Evolutionary conservation across 1,284 basidiomycete species (phyloP).

Genomic region (Leccinum glutinopallens): DNA sequence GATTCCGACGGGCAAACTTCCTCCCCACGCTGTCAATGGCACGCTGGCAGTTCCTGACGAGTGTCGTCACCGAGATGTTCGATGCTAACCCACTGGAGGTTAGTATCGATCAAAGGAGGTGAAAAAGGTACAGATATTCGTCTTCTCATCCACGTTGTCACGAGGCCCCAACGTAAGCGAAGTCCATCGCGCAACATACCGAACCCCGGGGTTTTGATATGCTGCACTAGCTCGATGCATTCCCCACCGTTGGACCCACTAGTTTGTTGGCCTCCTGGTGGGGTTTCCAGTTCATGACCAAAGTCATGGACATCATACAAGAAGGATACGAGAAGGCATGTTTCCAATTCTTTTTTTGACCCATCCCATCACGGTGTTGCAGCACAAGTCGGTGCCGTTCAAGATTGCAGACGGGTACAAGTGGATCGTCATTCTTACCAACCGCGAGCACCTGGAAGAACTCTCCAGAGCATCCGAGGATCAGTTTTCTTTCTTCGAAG

Average conservation of each 20-base stretch:
- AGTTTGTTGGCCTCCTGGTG: slow-evolving; percentile 24
- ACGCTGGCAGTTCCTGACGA: neutral
- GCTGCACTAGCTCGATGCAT: neutral
- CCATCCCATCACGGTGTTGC: neutral
- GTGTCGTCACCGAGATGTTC: neutral
- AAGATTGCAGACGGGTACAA: slow-evolving; percentile 40
- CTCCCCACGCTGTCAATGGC: neutral
- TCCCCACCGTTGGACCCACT: slow-evolving; percentile 21
- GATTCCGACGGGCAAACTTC: neutral
- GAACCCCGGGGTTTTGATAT: neutral
- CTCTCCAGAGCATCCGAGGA: neutral
- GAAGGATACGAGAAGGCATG: slow-evolving; percentile 27
- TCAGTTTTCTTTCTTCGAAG: neutral
- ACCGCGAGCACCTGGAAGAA: slow-evolving; percentile 39
- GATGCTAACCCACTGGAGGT: neutral
- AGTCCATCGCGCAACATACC: neutral
- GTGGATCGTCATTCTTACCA: slow-evolving; percentile 44
- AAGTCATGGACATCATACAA: slow-evolving; percentile 16
- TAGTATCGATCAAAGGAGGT: too few species aligned
- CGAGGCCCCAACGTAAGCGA: neutral
- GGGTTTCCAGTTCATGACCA: slow-evolving; percentile 15
- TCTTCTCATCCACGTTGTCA: neutral
- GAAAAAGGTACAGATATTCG: neutral
- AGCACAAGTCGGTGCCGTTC: slow-evolving; percentile 42
- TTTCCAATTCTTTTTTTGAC: neutral